phyloP scores from a whole-genome alignment of 2,329 filamentous ascomycete genomes.

The Stachybotrys chartarum region DNA sequence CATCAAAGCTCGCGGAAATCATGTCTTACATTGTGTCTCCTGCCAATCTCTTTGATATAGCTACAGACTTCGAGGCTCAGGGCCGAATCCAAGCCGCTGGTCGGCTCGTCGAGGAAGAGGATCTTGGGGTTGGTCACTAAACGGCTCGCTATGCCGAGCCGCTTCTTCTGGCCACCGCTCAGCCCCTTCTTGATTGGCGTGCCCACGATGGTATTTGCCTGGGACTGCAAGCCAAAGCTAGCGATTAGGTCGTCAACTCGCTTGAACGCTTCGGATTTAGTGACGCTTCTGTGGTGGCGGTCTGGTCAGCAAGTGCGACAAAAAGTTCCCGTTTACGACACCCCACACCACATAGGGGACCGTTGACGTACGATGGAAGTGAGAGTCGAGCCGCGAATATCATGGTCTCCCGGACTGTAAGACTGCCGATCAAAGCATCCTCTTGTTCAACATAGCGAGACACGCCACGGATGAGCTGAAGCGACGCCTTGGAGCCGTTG shows the following conservation, averaged over 20 bases:
- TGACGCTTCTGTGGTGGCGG: not conserved
- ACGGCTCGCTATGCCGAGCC: conserved; percentile 72
- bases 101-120: conserved; percentile 78
- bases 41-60: conserved; percentile 61
- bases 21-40: conserved; percentile 44
- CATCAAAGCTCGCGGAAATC: not conserved
- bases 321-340: not conserved
- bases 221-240: conserved; percentile 65
- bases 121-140: conserved; percentile 76
- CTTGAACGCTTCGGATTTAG: conserved; percentile 41
- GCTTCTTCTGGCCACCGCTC: conserved; percentile 76
- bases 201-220: conserved; percentile 67
- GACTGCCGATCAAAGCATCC: conserved; percentile 72
- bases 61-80: conserved; percentile 70
- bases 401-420: conserved; percentile 75
- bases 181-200: conserved; percentile 79
- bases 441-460: conserved; percentile 83
- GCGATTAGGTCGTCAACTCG: conserved; percentile 61
- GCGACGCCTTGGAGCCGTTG: conserved; percentile 49
- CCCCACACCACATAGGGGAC: not conserved
- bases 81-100: conserved; percentile 73
- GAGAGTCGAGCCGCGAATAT: conserved; percentile 68
- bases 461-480: conserved; percentile 53
- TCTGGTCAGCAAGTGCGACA: not conserved
- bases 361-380: conserved; percentile 6